Evolutionary conservation across 169 alveolate species (phyloP).

Genomic region (Plasmodium sp.): DNA sequence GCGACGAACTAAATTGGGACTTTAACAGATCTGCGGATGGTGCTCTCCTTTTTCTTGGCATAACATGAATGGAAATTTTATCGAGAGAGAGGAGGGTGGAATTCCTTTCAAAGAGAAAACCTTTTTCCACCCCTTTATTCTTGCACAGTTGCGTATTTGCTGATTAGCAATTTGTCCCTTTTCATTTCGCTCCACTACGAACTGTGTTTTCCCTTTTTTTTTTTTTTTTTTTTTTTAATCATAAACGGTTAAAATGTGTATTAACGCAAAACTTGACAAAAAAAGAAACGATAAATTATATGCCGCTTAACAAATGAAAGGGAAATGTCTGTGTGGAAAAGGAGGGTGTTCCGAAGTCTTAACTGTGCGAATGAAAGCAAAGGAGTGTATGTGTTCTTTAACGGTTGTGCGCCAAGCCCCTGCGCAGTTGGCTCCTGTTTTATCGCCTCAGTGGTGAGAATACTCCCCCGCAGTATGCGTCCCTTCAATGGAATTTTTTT

Average conservation of each 20-base stretch:
- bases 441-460: neutral
- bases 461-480: neutral
- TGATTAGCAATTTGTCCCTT: neutral
- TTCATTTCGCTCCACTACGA: neutral
- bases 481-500: neutral
- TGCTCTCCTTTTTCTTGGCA: neutral
- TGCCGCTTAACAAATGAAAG: neutral
- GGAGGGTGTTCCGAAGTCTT: neutral
- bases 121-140: neutral
- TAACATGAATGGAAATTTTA: neutral
- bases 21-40: constrained; percentile 77
- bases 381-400: neutral
- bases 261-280: neutral
- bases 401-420: neutral
- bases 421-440: neutral
- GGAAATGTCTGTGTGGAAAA: neutral
- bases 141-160: neutral
- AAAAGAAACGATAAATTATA: neutral
- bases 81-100: neutral
- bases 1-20: constrained; percentile 97
- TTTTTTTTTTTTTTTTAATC: neutral
- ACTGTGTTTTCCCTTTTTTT: neutral
- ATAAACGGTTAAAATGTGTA: neutral
- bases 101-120: neutral
- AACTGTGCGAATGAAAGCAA: neutral